Percentiles rank a stretch among this genome's conserved stretches.
Evolutionary conservation across 495 filamentous ascomycete genomes (phyloP).

Genomic region (Aspergillus indologenus): DNA sequence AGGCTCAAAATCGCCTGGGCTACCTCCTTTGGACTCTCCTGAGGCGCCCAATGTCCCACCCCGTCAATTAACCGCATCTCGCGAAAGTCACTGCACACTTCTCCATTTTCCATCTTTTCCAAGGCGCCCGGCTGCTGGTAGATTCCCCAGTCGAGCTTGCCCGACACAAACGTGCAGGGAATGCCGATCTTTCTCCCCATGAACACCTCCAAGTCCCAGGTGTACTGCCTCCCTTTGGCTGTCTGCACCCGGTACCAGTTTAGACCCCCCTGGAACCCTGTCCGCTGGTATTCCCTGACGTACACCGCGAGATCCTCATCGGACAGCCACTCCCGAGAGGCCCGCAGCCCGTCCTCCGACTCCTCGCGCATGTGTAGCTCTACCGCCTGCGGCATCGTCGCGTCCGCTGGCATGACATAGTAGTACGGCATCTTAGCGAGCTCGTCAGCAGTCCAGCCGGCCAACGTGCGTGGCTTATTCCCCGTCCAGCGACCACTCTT

Average conservation of each 20-base stretch:
- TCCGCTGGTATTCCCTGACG: constrained; percentile 57
- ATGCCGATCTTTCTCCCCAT: constrained; percentile 62
- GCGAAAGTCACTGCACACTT: constrained; percentile 50
- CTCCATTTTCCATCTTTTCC: constrained; percentile 48
- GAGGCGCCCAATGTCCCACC: constrained; percentile 66
- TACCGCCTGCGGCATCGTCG: constrained; percentile 57
- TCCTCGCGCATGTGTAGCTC: constrained; percentile 51
- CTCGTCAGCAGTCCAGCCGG: constrained; percentile 52
- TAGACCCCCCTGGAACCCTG: constrained; percentile 66
- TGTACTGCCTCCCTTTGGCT: constrained; percentile 37
- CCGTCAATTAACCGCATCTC: constrained; percentile 51
- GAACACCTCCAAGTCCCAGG: constrained; percentile 55
- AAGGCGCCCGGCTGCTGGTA: constrained; percentile 64
- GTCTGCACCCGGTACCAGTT: constrained; percentile 68
- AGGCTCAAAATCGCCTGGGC: constrained; percentile 48
- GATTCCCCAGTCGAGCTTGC: constrained; percentile 62
- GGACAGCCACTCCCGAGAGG: constrained; percentile 49
- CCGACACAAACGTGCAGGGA: constrained; percentile 57
- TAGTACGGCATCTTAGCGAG: constrained; percentile 60
- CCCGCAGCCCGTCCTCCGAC: constrained; percentile 21
- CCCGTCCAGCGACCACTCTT: constrained; percentile 59
- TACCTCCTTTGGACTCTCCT: constrained; percentile 59
- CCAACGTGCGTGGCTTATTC: constrained; percentile 53
- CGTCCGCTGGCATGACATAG: constrained; percentile 62
- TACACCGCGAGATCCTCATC: constrained; percentile 58